Evolutionary conservation across 2,329 filamentous ascomycete species (phyloP).

Genomic region (Penicillium italicum): DNA sequence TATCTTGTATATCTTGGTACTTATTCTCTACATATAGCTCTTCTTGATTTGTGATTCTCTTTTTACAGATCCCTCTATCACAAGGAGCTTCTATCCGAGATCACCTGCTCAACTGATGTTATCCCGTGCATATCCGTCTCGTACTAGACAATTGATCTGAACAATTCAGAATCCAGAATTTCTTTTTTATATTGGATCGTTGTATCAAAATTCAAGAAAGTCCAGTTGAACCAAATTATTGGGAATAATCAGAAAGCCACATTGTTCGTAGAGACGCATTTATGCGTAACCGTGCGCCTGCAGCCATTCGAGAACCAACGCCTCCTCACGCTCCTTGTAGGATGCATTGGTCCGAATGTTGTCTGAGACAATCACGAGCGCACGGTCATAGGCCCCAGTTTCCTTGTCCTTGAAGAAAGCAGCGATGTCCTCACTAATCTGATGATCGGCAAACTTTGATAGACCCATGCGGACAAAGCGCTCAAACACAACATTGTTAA

Average conservation of each 20-base stretch:
- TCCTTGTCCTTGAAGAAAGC: slow-evolving; percentile 84
- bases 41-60: not conserved
- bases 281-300: slow-evolving; percentile 56
- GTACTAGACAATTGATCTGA: not conserved
- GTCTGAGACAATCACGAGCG: slow-evolving; percentile 79
- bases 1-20: not conserved
- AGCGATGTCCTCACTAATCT: slow-evolving; percentile 70
- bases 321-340: slow-evolving; percentile 75
- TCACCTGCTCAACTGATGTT: slow-evolving; percentile 3
- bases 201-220: not conserved
- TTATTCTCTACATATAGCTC: not conserved
- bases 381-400: slow-evolving; percentile 79
- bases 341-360: slow-evolving; percentile 77
- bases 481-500: slow-evolving; percentile 84
- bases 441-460: slow-evolving; percentile 70
- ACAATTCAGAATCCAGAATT: not conserved
- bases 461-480: slow-evolving; percentile 78
- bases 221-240: not conserved
- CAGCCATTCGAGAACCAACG: slow-evolving; percentile 75
- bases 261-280: not conserved
- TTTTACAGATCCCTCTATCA: not conserved
- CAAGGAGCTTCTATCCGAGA: too few relatives aligned
- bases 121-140: slow-evolving; percentile 9
- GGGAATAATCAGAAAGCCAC: not conserved
- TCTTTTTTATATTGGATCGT: not conserved